Conservation (phyloP, 1,284 basidiomycete genomes). For the Cutaneotrichosporon curvatum region DNA sequence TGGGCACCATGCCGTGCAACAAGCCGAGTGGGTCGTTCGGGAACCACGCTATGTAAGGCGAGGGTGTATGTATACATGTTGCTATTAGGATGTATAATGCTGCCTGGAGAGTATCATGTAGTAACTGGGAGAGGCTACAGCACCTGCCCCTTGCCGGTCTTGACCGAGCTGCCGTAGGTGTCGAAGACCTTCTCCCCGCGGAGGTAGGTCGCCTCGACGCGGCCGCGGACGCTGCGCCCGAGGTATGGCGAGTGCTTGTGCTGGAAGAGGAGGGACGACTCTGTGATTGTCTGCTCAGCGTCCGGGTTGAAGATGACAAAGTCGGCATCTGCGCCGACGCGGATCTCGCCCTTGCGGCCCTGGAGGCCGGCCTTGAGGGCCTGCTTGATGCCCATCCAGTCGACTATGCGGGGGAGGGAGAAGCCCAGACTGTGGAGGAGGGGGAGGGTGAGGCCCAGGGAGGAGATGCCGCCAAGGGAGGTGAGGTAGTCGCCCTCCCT, state of each 20-base stretch:
- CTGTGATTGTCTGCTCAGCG: conserved; percentile 24
- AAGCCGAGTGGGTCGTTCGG: background rate
- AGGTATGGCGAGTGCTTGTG: conserved; percentile 87
- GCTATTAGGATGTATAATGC: too few relatives aligned
- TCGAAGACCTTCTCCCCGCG: conserved; percentile 66
- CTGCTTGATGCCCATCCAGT: conserved; percentile 64
- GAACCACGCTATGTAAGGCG: background rate
- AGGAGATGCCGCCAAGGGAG: conserved; percentile 89
- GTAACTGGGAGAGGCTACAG: too few relatives aligned
- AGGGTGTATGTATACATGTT: background rate
- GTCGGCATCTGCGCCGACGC: conserved; percentile 71
- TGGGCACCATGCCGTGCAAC: conserved; percentile 1
- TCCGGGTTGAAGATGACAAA: conserved; percentile 75
- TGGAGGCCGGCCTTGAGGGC: conserved; percentile 70
- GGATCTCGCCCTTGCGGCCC: conserved; percentile 62
- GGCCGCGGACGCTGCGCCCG: conserved; percentile 62
- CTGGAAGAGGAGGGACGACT: conserved; percentile 66
- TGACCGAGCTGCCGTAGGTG: conserved; percentile 8
- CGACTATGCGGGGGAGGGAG: conserved; percentile 59
- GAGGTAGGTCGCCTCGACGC: conserved; percentile 67
- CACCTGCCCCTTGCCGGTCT: conserved; percentile 5
- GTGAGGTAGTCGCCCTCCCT: conserved; percentile 77
- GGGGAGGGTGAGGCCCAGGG: conserved; percentile 77
- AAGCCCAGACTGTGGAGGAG: conserved; percentile 63
- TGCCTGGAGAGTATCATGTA: too few relatives aligned